These are phyloP conservation scores for Amanita exitialis DNA, from an alignment of 768 basidiomycete genomes.

Conservation along the genomic window DNA sequence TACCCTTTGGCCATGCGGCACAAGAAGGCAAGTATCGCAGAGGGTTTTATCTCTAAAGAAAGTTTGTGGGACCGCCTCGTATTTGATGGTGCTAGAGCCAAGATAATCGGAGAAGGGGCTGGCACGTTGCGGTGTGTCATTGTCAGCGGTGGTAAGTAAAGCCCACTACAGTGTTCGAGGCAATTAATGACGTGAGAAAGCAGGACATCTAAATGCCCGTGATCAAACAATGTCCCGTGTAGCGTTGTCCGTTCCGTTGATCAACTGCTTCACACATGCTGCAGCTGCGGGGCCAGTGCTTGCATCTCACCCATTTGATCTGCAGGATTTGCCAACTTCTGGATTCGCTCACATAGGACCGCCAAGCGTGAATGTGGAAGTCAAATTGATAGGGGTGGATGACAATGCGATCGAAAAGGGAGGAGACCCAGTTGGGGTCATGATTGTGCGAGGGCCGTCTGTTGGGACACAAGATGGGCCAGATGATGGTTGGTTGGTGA, in stretches of 20 bases:
- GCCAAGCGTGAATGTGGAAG: slow-evolving; percentile 80
- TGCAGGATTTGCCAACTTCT: slow-evolving; percentile 53
- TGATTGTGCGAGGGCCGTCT: slow-evolving; percentile 64
- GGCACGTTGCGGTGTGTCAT: slow-evolving; percentile 57
- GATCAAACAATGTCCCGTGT: slow-evolving; percentile 34
- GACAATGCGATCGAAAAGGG: slow-evolving; percentile 59
- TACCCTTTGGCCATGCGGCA: slow-evolving; percentile 68
- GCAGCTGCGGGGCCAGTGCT: slow-evolving; percentile 69
- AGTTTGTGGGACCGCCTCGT: slow-evolving; percentile 81
- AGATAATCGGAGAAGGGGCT: slow-evolving; percentile 50
- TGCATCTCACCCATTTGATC: slow-evolving; percentile 75
- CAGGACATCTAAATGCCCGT: neutral
- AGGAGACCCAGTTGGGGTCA: slow-evolving; percentile 49
- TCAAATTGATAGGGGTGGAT: slow-evolving; percentile 60
- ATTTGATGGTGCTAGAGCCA: slow-evolving; percentile 56
- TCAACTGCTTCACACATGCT: slow-evolving; percentile 52
- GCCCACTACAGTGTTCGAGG: neutral
- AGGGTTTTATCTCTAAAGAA: slow-evolving; percentile 70
- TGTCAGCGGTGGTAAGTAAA: slow-evolving; percentile 55
- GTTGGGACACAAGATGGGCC: slow-evolving; percentile 44
- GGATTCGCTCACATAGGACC: slow-evolving; percentile 52
- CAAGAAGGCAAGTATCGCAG: slow-evolving; percentile 55
- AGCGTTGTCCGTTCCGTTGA: slow-evolving; percentile 67
- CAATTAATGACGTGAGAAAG: neutral
- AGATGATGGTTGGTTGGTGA: slow-evolving; percentile 37